Evolutionary conservation across 1,284 basidiomycete species (phyloP).

Genomic region (Apiotrichum gracile): DNA sequence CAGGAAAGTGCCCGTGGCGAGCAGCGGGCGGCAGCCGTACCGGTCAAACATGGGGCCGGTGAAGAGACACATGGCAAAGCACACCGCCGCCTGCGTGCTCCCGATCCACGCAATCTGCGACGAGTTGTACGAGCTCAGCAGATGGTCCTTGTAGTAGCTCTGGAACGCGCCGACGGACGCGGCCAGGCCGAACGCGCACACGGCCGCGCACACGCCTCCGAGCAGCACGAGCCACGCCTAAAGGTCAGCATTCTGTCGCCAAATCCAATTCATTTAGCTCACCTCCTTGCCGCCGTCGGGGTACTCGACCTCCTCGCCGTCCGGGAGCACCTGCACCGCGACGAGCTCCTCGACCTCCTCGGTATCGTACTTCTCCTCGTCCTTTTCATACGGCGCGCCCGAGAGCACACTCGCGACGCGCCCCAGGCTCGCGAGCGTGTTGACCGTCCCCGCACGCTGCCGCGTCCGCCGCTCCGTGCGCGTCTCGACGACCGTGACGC

Average conservation of each 20-base stretch:
- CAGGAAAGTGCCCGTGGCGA: slow-evolving; percentile 17
- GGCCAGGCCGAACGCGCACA: slow-evolving; percentile 18
- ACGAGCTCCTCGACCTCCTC: slow-evolving; percentile 13
- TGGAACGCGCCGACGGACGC: slow-evolving; percentile 17
- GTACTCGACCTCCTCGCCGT: slow-evolving; percentile 18
- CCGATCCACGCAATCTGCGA: slow-evolving; percentile 28
- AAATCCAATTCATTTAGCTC: neutral
- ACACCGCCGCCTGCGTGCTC: slow-evolving; percentile 23
- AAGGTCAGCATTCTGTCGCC: neutral
- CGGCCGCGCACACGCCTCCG: slow-evolving; percentile 12
- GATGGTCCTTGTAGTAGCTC: slow-evolving; percentile 20
- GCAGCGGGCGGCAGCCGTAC: slow-evolving; percentile 25
- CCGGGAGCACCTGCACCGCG: slow-evolving; percentile 16
- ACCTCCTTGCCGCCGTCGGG: slow-evolving; percentile 24
- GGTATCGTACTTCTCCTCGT: neutral
- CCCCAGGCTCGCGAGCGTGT: slow-evolving; percentile 6
- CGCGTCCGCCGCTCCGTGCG: slow-evolving; percentile 10
- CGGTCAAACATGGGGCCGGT: slow-evolving; percentile 30
- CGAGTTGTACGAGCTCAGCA: slow-evolving; percentile 21
- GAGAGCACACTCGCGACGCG: neutral
- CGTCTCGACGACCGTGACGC: slow-evolving; percentile 13
- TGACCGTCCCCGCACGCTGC: slow-evolving; percentile 8
- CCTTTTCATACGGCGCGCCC: neutral
- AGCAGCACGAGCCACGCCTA: slow-evolving; percentile 12
- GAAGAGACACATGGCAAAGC: slow-evolving; percentile 23